Conservation (phyloP, 2,329 filamentous ascomycete species). For the Arthroderma sp. region DNA sequence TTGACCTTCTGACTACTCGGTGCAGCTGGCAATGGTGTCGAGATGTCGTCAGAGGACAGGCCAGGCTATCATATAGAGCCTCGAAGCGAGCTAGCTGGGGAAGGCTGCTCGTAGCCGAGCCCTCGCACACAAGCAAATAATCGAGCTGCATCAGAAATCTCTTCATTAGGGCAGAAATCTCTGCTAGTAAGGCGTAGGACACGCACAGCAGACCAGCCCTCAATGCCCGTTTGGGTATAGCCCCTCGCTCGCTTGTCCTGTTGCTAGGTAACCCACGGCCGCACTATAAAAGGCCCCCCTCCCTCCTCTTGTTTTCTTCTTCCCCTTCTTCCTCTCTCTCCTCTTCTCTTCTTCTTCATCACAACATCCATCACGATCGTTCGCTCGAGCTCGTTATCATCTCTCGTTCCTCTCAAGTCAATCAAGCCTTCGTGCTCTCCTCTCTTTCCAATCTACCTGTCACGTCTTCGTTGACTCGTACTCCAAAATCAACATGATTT, state of each 20-base stretch:
- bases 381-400: neutral
- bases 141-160: neutral
- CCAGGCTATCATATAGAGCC: neutral
- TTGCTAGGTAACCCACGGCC: constrained; percentile 1
- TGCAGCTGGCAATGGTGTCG: neutral
- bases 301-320: constrained; percentile 4
- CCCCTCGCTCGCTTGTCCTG: constrained; percentile 1
- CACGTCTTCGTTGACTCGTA: neutral
- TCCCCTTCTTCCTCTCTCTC: constrained; percentile 5
- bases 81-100: too few relatives aligned
- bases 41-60: neutral
- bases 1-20: neutral
- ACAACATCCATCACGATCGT: constrained; percentile 3
- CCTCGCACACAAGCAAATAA: neutral
- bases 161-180: neutral
- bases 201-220: neutral
- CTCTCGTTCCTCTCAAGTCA: constrained; percentile 8
- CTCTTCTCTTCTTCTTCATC: constrained; percentile 7
- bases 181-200: neutral
- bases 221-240: neutral
- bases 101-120: too few relatives aligned
- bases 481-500: constrained; percentile 7
- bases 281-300: constrained; percentile 10
- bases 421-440: neutral
- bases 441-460: neutral